These are phyloP conservation scores for Thamnidium elegans DNA, from an alignment of 192 early-diverging fungal species.

Conservation along the genomic window DNA sequence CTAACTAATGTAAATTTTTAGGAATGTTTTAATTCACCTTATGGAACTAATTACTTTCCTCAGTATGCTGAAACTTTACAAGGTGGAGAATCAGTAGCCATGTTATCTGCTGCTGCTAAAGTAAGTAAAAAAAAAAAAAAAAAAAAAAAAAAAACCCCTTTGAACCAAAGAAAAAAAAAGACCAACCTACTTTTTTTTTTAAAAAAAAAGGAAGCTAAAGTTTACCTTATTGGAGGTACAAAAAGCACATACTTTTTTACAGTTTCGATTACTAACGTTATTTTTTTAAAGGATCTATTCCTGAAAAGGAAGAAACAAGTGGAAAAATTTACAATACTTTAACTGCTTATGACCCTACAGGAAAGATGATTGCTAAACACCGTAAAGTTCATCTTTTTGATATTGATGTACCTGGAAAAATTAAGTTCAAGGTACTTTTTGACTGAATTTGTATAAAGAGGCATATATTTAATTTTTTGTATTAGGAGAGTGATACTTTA, in stretches of 20 bases:
- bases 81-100: conserved; percentile 65
- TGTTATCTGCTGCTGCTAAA: conserved; percentile 82
- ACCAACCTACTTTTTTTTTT: neutral
- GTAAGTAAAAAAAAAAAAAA: conserved; percentile 21
- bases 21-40: conserved; percentile 99
- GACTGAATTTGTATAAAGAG: neutral
- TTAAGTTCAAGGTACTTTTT: conserved; percentile 65
- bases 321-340: conserved; percentile 80
- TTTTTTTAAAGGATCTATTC: conserved; percentile 67
- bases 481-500: conserved; percentile 78
- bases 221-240: conserved; percentile 85
- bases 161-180: neutral
- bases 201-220: conserved; percentile 58
- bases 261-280: neutral
- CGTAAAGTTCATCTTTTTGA: conserved; percentile 94
- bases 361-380: conserved; percentile 62
- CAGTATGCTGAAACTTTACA: conserved; percentile 84
- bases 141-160: neutral
- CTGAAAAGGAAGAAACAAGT: conserved; percentile 60
- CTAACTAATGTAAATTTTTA: conserved; percentile 8
- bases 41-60: conserved; percentile 89
- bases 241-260: neutral
- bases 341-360: conserved; percentile 70
- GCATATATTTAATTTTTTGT: neutral
- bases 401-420: conserved; percentile 92